Base-by-base conservation (phyloP, 495 filamentous ascomycete genomes). In the Daldinia bambusicola region DNA sequence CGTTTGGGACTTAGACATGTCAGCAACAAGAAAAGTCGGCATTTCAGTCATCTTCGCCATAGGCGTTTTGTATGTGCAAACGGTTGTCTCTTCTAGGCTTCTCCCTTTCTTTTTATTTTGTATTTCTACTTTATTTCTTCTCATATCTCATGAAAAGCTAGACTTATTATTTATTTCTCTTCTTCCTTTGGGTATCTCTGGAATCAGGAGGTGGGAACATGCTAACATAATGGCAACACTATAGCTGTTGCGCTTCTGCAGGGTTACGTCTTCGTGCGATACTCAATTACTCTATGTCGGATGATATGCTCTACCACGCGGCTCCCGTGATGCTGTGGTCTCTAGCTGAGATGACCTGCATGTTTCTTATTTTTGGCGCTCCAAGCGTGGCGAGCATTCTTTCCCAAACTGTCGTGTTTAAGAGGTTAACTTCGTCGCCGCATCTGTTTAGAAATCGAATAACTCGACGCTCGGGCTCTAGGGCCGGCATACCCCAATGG, bases 21-120 rank as follows among this genome's bases (percentile, higher is more conserved):
- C 57, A 6, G 52, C 51, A 14, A 63, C 63, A 31, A 81, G 76
- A 56, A 78, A 66, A 61, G 43, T 74, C 22, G 76, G 74, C 45
- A 64, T 80, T 2, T 74, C 66, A 0, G 18, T 80, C 37, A 76
- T 83, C 16, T 83, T 81, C 59, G 73, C 69, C 6, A 53, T 81
- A 7, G 80, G 80, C 45, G 32, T 78, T 9, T 55, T 83, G 81
- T 83, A 75, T 34, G 77, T 75, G 14, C 41, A 12, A 48, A 12
- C 6, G 8, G 14, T 62, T 55, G 13, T 30, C 12, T 51, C 60
- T 20, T 65, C 16, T 38, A 22, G 3, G 3, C 12, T 43, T 41
- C 34, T 30, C 9, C 26, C 3, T 26, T 26, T 40, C 20, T 30
- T 26, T 30, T 9, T 4, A 45, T 20, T 30, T 30, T 40, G 14